Evolutionary conservation across 345 rosid genomes (phyloP).

Genomic region (Pistacia integerrima): DNA sequence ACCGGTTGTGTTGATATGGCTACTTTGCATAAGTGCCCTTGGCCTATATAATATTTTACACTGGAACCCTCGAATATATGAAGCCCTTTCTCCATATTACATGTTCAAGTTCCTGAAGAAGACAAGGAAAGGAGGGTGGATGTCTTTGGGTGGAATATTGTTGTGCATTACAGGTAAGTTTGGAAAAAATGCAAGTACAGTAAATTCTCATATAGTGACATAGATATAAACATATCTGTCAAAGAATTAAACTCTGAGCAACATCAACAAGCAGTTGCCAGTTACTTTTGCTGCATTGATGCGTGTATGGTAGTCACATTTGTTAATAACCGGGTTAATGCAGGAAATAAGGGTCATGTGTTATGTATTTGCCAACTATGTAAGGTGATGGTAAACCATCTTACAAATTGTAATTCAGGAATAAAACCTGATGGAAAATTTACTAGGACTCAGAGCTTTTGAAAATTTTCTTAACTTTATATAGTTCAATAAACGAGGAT

Average conservation of each 20-base stretch:
- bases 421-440: not conserved
- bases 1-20: constrained; percentile 82
- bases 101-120: constrained; percentile 97
- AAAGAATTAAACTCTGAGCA: not conserved
- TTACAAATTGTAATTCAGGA: not conserved
- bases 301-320: not conserved
- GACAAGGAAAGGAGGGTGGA: constrained; percentile 93
- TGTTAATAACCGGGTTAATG: not conserved
- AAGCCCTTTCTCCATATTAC: constrained; percentile 95
- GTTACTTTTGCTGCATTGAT: not conserved
- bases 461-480: not conserved
- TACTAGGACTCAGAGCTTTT: not conserved
- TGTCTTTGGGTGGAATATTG: constrained; percentile 97
- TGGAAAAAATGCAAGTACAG: not conserved
- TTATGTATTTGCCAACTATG: not conserved
- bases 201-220: not conserved
- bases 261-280: not conserved
- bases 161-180: constrained; percentile 89
- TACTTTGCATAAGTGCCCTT: constrained; percentile 84
- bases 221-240: not conserved
- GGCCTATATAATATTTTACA: constrained; percentile 86
- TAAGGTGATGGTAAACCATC: not conserved
- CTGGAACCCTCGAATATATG: constrained; percentile 85
- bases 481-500: not conserved
- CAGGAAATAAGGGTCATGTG: not conserved